Conservation (phyloP, 371 early-diverging fungal species). For the Circinella minor region DNA sequence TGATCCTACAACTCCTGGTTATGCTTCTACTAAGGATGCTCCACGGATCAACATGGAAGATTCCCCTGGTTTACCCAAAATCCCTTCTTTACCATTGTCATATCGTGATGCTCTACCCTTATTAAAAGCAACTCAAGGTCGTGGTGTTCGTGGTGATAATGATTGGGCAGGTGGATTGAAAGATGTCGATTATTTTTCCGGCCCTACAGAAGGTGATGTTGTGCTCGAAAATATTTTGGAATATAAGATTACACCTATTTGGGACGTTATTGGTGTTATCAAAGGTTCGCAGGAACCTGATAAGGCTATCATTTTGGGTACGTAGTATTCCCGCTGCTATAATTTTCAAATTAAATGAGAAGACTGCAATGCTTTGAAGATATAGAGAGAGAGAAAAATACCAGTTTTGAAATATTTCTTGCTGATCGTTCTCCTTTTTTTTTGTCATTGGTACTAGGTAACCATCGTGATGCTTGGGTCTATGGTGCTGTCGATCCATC, state of each 20-base stretch:
- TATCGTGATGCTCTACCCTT: conserved; percentile 67
- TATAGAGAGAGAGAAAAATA: not conserved
- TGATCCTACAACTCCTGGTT: conserved; percentile 72
- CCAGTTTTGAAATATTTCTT: not conserved
- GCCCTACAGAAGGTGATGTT: conserved; percentile 56
- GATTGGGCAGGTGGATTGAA: conserved; percentile 56
- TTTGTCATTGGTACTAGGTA: conserved; percentile 32
- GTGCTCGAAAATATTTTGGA: conserved; percentile 62
- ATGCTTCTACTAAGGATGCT: conserved; percentile 58
- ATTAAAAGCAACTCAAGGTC: conserved; percentile 54
- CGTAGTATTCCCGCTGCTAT: not conserved
- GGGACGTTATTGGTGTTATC: conserved; percentile 69
- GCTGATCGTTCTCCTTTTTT: not conserved
- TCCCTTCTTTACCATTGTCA: conserved; percentile 72
- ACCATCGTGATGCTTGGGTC: conserved; percentile 74
- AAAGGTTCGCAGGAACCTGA: conserved; percentile 62
- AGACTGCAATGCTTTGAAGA: too few species aligned
- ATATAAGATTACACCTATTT: conserved; percentile 61
- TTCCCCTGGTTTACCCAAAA: conserved; percentile 50
- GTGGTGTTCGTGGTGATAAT: conserved; percentile 37
- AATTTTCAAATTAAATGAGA: too few species aligned
- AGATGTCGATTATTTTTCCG: conserved; percentile 57
- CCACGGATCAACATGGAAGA: conserved; percentile 55
- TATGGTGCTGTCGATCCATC: conserved; percentile 71
- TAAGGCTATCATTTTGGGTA: conserved; percentile 59